Evolutionary conservation across 306 rosid genomes (phyloP).

Genomic region (Rosa chinensis): DNA sequence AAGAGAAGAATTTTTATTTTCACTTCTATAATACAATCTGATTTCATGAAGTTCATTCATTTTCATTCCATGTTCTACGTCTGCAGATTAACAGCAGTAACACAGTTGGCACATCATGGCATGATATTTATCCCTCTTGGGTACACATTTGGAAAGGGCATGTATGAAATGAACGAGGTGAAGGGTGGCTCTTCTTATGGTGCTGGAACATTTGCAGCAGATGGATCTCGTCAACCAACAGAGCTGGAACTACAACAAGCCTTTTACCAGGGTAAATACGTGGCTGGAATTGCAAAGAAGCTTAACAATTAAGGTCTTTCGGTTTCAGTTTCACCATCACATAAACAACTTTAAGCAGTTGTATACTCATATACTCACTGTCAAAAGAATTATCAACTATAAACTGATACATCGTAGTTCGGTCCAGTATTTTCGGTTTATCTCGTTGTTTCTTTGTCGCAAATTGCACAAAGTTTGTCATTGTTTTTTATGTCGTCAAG

Average conservation of each 20-base stretch:
- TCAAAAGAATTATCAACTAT: background rate
- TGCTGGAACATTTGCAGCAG: slow-evolving; percentile 88
- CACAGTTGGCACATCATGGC: slow-evolving; percentile 95
- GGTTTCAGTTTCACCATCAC: background rate
- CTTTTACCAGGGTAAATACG: slow-evolving; percentile 78
- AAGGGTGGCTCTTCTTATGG: slow-evolving; percentile 92
- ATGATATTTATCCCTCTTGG: slow-evolving; percentile 90
- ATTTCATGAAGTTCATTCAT: background rate
- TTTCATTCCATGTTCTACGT: slow-evolving; percentile 1
- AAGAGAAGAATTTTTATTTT: too few relatives aligned
- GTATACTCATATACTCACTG: background rate
- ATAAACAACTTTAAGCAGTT: background rate
- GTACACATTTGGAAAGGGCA: slow-evolving; percentile 80
- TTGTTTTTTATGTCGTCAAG: background rate
- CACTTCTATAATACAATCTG: background rate
- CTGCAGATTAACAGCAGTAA: slow-evolving; percentile 69
- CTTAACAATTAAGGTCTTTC: slow-evolving; percentile 38
- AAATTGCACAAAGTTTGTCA: background rate
- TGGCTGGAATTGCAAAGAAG: slow-evolving; percentile 70
- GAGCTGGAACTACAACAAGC: slow-evolving; percentile 79
- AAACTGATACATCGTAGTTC: background rate
- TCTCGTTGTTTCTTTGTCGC: background rate
- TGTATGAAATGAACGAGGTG: slow-evolving; percentile 82
- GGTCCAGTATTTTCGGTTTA: background rate
- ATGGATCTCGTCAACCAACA: slow-evolving; percentile 85